Evolutionary conservation across 768 basidiomycete genomes (phyloP).

Genomic region (Tricholoma sp.): DNA sequence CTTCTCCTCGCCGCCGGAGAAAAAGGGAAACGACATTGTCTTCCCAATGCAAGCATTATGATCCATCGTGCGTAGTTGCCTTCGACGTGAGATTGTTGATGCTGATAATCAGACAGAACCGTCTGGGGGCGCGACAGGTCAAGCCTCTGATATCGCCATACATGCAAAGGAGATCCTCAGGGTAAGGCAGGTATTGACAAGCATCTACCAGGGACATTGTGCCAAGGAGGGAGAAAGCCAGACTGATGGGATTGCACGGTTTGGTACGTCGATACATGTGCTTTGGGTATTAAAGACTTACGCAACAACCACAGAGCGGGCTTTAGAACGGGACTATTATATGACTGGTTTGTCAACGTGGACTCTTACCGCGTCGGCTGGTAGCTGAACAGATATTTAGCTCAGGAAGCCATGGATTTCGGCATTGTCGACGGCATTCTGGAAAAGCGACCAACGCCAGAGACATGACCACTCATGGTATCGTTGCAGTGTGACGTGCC

Average conservation of each 20-base stretch:
- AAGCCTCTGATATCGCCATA: constrained; percentile 96
- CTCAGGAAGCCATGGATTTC: constrained; percentile 84
- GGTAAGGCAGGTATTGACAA: constrained; percentile 75
- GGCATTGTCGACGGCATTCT: constrained; percentile 93
- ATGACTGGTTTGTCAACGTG: constrained; percentile 64
- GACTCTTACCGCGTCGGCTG: constrained; percentile 9
- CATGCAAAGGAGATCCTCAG: constrained; percentile 95
- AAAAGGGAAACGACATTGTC: constrained; percentile 84
- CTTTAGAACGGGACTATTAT: constrained; percentile 92
- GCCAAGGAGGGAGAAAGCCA: constrained; percentile 56
- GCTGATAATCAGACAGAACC: constrained; percentile 57
- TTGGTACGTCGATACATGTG: constrained; percentile 48
- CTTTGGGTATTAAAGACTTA: not conserved
- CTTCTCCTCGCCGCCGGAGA: constrained; percentile 88
- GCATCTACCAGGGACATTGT: constrained; percentile 89
- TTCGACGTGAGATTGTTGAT: not conserved
- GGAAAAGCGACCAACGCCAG: constrained; percentile 63
- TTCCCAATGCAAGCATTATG: constrained; percentile 96
- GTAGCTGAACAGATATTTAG: constrained; percentile 30
- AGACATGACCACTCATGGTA: constrained; percentile 19
- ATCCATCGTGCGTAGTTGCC: constrained; percentile 75
- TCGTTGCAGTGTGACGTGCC: not conserved
- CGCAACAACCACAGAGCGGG: constrained; percentile 52
- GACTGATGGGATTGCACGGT: constrained; percentile 63
- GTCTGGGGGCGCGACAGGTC: constrained; percentile 92